These are phyloP conservation scores for Cronartium quercuum DNA, from an alignment of 1,284 basidiomycete species.

Conservation along the genomic window DNA sequence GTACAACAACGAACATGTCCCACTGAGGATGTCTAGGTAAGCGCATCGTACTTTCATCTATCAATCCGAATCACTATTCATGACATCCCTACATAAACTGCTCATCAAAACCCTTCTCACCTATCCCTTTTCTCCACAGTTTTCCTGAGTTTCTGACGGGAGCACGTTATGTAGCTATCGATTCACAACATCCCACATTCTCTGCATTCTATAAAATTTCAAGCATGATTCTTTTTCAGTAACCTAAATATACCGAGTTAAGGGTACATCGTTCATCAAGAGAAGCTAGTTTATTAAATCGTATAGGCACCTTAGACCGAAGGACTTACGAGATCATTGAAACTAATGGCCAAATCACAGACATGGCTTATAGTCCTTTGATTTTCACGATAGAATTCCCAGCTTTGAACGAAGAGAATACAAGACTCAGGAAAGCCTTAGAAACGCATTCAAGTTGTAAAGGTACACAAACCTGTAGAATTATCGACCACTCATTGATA, in stretches of 20 bases:
- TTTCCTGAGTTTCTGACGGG: conserved; percentile 46
- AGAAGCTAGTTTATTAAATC: conserved; percentile 49
- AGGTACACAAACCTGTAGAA: too few relatives aligned
- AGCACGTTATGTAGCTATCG: conserved; percentile 44
- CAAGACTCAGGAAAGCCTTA: too few relatives aligned
- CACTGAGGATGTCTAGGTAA: conserved; percentile 47
- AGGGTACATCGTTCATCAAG: conserved; percentile 47
- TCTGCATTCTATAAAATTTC: conserved; percentile 49
- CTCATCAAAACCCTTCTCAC: too few relatives aligned
- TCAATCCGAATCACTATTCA: too few relatives aligned
- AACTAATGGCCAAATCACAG: conserved; percentile 8
- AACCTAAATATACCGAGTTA: conserved; percentile 47
- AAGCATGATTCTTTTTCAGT: conserved; percentile 46
- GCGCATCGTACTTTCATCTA: too few relatives aligned
- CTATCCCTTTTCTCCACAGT: too few relatives aligned
- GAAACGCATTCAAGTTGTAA: too few relatives aligned
- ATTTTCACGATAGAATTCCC: conserved; percentile 20
- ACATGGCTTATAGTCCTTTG: neutral
- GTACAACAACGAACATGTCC: conserved; percentile 52
- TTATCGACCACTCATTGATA: too few relatives aligned
- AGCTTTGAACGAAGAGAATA: too few relatives aligned
- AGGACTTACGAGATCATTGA: conserved; percentile 47
- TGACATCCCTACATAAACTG: too few relatives aligned
- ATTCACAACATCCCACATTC: conserved; percentile 44
- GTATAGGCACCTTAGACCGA: conserved; percentile 49